Conservation (phyloP, 805 yeast genomes). For the Starmerella davenportii region DNA sequence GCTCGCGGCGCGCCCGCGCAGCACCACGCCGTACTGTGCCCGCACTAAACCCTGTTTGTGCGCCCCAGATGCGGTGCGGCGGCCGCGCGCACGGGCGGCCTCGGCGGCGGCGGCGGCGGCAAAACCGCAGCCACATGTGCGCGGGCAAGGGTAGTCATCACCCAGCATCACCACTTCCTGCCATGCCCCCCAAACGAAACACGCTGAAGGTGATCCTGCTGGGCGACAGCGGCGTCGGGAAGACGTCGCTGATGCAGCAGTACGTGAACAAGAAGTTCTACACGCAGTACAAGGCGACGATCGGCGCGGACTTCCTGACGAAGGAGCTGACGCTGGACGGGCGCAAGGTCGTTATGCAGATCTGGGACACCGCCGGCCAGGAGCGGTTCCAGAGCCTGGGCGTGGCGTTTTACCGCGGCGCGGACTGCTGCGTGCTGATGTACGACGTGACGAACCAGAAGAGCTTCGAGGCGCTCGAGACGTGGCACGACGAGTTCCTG, state of each 20-base stretch:
- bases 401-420: constrained; percentile 93
- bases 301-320: constrained; percentile 92
- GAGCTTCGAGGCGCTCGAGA: constrained; percentile 70
- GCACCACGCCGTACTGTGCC: no score
- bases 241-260: constrained; percentile 92
- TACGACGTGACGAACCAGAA: constrained; percentile 91
- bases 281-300: constrained; percentile 92
- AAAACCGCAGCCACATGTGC: no score
- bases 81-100: no score
- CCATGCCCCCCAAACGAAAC: constrained; percentile 23
- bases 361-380: constrained; percentile 99
- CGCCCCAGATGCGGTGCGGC: no score
- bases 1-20: no score
- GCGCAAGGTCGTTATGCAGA: constrained; percentile 53
- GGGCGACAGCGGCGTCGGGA: constrained; percentile 96
- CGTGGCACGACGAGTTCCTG: constrained; percentile 91
- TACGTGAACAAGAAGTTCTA: constrained; percentile 88
- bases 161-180: no score
- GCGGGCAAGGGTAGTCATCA: constrained; percentile 1
- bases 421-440: constrained; percentile 92
- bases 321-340: constrained; percentile 79
- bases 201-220: constrained; percentile 63
- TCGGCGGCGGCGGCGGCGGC: no score
- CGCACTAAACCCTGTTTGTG: no score
- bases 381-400: constrained; percentile 93